Percentiles rank a stretch among this genome's conserved stretches.
These are phyloP conservation scores for Picea sitchensis DNA, from an alignment of 75 land plant genomes.

Conservation along the genomic window DNA sequence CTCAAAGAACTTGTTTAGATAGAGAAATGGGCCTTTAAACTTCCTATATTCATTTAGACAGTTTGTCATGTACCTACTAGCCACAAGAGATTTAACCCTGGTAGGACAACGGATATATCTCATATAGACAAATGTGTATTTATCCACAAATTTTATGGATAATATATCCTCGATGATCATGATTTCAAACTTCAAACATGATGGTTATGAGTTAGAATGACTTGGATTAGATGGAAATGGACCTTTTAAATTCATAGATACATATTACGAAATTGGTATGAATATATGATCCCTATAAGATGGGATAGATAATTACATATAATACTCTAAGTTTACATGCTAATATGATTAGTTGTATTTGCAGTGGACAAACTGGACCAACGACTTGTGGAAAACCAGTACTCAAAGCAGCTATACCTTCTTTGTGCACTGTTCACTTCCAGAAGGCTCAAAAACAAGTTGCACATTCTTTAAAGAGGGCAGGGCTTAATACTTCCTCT, in stretches of 20 bases:
- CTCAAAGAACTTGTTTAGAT: not conserved
- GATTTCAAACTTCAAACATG: not conserved
- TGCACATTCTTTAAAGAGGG: conserved; percentile 57
- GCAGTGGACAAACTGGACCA: conserved; percentile 53
- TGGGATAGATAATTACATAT: no score
- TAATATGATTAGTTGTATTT: conserved; percentile 6
- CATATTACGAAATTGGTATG: no score
- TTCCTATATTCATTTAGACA: not conserved
- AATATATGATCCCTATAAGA: no score
- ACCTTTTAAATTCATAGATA: no score
- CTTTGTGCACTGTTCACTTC: conserved; percentile 58
- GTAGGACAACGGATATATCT: not conserved
- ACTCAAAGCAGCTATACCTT: conserved; percentile 58
- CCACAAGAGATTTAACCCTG: not conserved
- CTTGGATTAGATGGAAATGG: no score
- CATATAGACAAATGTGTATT: not conserved
- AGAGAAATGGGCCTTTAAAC: not conserved
- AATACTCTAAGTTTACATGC: not conserved
- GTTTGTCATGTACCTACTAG: not conserved
- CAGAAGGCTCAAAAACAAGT: conserved; percentile 60
- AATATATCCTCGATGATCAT: not conserved
- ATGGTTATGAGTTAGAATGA: no score
- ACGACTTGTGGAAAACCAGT: conserved; percentile 77
- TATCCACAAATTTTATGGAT: not conserved
- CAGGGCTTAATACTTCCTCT: conserved; percentile 44